Percentiles rank a stretch among this genome's conserved stretches.
phyloP scores from a whole-genome alignment of 306 rosid genomes.

The Vigna unguiculata region DNA sequence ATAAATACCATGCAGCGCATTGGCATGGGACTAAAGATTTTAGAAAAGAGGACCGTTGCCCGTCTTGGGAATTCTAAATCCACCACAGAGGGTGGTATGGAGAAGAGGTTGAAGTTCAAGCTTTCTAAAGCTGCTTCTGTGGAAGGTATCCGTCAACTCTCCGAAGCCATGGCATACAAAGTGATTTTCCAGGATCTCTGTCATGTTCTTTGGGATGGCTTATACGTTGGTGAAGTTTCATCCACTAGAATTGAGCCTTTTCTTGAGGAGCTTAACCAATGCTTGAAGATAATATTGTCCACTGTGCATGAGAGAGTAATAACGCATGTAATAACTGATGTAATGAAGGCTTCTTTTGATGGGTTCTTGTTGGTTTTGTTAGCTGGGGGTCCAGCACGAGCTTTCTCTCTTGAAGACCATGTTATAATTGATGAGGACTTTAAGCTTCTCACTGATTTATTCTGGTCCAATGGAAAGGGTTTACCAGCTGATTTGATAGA shows the following conservation, averaged over 20 bases:
- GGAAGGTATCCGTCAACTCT: constrained; percentile 73
- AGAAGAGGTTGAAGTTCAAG: constrained; percentile 60
- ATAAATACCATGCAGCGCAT: constrained; percentile 74
- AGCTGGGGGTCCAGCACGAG: constrained; percentile 88
- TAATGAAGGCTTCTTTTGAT: constrained; percentile 80
- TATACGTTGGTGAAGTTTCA: constrained; percentile 67
- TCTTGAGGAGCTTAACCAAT: constrained; percentile 79
- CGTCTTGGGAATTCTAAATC: constrained; percentile 56
- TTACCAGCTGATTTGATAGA: constrained; percentile 70
- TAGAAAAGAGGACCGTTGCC: constrained; percentile 61
- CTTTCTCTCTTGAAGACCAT: constrained; percentile 65
- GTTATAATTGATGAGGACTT: constrained; percentile 74
- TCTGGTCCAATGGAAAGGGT: constrained; percentile 90
- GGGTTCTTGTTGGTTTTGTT: constrained; percentile 80
- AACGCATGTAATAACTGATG: constrained; percentile 66
- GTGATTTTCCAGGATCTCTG: constrained; percentile 65
- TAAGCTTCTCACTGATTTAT: constrained; percentile 68
- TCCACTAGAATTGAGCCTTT: constrained; percentile 75
- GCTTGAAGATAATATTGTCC: constrained; percentile 70
- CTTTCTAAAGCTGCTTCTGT: constrained; percentile 63
- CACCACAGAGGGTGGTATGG: constrained; percentile 40
- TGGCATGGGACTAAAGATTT: constrained; percentile 60
- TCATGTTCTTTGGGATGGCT: constrained; percentile 76
- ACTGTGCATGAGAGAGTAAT: constrained; percentile 74
- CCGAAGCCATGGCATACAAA: constrained; percentile 75